Base-by-base conservation (phyloP, 306 rosid species). In the Prunus fruticosa region DNA sequence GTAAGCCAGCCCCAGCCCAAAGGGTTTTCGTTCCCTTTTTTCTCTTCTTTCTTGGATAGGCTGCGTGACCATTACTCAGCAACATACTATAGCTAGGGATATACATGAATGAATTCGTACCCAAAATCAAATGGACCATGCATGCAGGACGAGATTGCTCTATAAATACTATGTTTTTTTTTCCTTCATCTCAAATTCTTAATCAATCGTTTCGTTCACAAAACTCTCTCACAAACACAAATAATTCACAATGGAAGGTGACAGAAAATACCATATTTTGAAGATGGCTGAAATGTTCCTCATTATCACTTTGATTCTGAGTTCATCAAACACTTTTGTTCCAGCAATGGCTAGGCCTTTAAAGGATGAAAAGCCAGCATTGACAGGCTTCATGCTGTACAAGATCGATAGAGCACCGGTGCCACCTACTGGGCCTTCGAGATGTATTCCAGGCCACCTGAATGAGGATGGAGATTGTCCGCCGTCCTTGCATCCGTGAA, bases 371-470 rank as follows among this genome's bases (percentile, higher is more conserved):
- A 66, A 10, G 50, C 71, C 52, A 41, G 30, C 71, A 11, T 41
- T 43, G 19, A 41, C 3, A 43, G 30, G 52, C 11, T 11, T n/a
- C 27, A 66, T 19, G 71, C 51, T n/a, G 27, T 4, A 18, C 50
- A 1, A 65, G 27, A 65, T 41, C 49, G 28, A 65, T 38, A 65
- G 8, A 65, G 70, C 19, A 34, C 70, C 70, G 11, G 2, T 10
- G 27, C 70, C 70, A 65, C 70, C 70, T 38, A 1, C 28, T 11
- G 71, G 71, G 4, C 71, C 51, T 66, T 66, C 71, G 2, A 66
- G 71, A n/a, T 66, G 71, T 19, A 66, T 66, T 66, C 71, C 52
- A 11, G 71, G 71, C 52, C 52, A 19, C 69, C n/a, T 28, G 5
- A 27, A 66, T 1, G 43, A 41, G 70, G 70, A n/a, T 41, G 50